A percentile compares a stretch with the other conserved stretches of the same genome.
These are phyloP conservation scores for Sarocladiaceae sp. DNA, from an alignment of 2,329 filamentous ascomycete genomes.

Conservation along the genomic window DNA sequence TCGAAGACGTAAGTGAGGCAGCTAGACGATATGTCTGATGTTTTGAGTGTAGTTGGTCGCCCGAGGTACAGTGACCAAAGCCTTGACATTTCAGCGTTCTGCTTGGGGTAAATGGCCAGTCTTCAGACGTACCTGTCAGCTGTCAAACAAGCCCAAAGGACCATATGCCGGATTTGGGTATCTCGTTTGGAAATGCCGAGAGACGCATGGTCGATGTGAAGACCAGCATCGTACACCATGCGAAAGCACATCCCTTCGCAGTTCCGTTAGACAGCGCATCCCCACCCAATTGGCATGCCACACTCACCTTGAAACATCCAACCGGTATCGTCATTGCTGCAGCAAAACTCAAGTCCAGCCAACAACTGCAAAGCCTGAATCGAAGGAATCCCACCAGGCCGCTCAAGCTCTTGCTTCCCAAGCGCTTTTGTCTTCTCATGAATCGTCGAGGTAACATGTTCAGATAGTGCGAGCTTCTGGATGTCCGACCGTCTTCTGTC, in stretches of 20 bases:
- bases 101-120: neutral
- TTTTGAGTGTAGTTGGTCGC: conserved; percentile 16
- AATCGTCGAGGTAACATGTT: conserved; percentile 13
- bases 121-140: conserved; percentile 11
- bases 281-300: too few species aligned
- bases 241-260: conserved; percentile 13
- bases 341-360: conserved; percentile 15
- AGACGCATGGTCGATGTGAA: conserved; percentile 13
- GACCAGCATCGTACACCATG: conserved; percentile 15
- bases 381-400: conserved; percentile 15
- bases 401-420: conserved; percentile 13
- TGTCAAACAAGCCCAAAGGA: conserved; percentile 14
- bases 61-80: conserved; percentile 16
- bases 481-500: conserved; percentile 13
- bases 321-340: conserved; percentile 16
- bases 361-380: conserved; percentile 15
- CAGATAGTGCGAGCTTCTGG: conserved; percentile 12
- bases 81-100: neutral
- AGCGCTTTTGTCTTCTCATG: conserved; percentile 16
- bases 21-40: conserved; percentile 14
- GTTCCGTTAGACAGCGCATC: too few species aligned
- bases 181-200: conserved; percentile 11
- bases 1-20: conserved; percentile 10
- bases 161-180: conserved; percentile 15
- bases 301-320: conserved; percentile 12